Base-by-base conservation (phyloP, 257 asterid genomes). In the Solanum bulbocastanum region DNA sequence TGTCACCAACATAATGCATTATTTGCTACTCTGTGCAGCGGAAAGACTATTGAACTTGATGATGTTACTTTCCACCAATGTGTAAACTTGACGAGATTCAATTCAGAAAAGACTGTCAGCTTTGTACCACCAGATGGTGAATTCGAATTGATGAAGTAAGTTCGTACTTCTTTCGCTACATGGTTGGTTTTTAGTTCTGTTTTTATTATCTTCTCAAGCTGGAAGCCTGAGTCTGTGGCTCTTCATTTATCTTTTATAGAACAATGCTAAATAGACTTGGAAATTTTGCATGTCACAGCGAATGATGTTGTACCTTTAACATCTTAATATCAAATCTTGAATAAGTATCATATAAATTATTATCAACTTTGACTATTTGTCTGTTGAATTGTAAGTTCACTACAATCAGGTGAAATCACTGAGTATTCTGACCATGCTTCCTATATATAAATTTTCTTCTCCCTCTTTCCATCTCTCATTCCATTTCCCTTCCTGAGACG, bases 91-190 rank as follows among this genome's bases (percentile, higher is more conserved):
- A 97, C 99, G 74, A 93, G 99, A 94, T 97, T 97, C 92, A 97
- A 97, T 91, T 94, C 99, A 13, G 99, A 97, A 89, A 97, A 96
- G 92, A 97, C 99, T 3, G 99, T 97, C 86, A 97, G 99, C 90
- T 97, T 97, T 92, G 99, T 97, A 92, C 99, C 99, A 74, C 99
- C 99, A 18, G 99, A 97, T 96, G 99, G 99, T 89, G 99, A 97
- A 96, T 97, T 97, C 89, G 99, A 97, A 93, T 88, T 97, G 94
- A 97, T 97, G 99, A 97, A 96, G 99, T 97, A 95, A 93, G 99
- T 82, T 89, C 81, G 71, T 87, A 71, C 87, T 90, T 87, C 46
- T 40, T 82, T 20, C 8, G 33, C 65, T 60, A 52, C 35, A 30
- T 35, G 71, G 62, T 52, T 68, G 35, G 35, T 33, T 32, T 46